phyloP scores from a whole-genome alignment of 768 basidiomycete genomes.

The Rhodotorula paludigena region DNA sequence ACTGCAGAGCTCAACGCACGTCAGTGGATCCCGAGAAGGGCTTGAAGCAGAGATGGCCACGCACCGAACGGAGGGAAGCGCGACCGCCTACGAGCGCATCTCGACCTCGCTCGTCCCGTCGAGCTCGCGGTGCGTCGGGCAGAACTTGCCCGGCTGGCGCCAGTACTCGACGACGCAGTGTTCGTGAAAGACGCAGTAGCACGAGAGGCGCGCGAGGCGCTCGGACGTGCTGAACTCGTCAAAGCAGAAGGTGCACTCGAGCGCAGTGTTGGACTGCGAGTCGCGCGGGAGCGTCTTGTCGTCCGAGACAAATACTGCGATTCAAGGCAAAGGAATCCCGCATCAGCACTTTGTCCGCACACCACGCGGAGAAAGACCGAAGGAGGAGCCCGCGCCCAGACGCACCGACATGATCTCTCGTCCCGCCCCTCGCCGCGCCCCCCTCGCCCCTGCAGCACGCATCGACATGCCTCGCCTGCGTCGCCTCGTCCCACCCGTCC shows the following conservation, averaged over 20 bases:
- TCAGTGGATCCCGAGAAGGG: no score
- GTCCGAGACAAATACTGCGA: slow-evolving; percentile 19
- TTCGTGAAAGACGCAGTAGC: slow-evolving; percentile 30
- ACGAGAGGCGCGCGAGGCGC: slow-evolving; percentile 18
- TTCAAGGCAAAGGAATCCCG: no score
- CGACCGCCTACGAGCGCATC: background rate
- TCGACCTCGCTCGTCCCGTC: slow-evolving; percentile 9
- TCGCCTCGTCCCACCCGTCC: background rate
- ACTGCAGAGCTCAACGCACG: no score
- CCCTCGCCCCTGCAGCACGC: slow-evolving; percentile 12
- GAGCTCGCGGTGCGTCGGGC: slow-evolving; percentile 24
- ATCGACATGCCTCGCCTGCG: slow-evolving; percentile 17
- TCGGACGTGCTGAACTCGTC: slow-evolving; percentile 3
- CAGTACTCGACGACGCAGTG: slow-evolving; percentile 21
- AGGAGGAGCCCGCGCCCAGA: background rate
- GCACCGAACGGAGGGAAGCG: background rate
- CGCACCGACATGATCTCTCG: slow-evolving; percentile 20
- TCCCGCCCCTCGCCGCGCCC: background rate
- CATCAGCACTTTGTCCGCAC: no score
- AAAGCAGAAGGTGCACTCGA: slow-evolving; percentile 30
- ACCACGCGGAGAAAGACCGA: background rate
- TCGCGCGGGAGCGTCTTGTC: slow-evolving; percentile 15
- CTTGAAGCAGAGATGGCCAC: no score
- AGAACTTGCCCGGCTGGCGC: slow-evolving; percentile 14
- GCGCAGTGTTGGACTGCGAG: slow-evolving; percentile 1